Evolutionary conservation across 371 early-diverging fungal genomes (phyloP), one percentile per base, ranked within the genome.

Genomic region (Mucor saturninus): DNA sequence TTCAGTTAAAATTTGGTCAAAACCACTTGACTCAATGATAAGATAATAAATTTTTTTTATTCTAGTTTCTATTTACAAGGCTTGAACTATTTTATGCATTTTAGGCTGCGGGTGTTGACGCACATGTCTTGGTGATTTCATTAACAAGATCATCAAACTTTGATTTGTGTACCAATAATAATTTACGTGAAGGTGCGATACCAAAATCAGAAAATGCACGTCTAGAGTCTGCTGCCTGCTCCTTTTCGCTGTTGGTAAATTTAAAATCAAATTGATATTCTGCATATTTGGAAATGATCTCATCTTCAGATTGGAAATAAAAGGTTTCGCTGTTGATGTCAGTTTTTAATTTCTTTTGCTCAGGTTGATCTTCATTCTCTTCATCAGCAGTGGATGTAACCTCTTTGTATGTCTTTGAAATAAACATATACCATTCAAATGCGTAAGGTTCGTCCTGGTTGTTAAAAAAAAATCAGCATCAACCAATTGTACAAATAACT

Each of bases 301-400:
- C 96, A 69, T 98, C 98, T 69, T 98, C 98, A 0, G 92, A 84
- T 69, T 96, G 95, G 67, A 92, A 88, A 68, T 91, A 93, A 71
- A 91, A 91, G 0, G 85, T 76, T 35, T 77, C 69, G 48, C 42
- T 50, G 37, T 62, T 49, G 15, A 28, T 32, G 2, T 39, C 56
- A 67, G 84, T 82, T 62, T 84, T 89, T 45, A 65, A 67, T 3
- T 73, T 75, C 30, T 71, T 69, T 35, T 66, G 67, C 28, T 69
- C 49, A 2, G 76, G 79, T 14, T 74, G 77, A 8, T 69, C 78
- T n/a, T 74, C 81, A 4, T 77, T 83, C 9, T 85, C 86, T 30
- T 86, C 76, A 46, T 90, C 91, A 26, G 79, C 69, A 28, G 76
- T 69, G 0, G 92, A 81, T n/a, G 75, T 84, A 2, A 91, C 88